These are phyloP conservation scores for Capsicum rhomboideum DNA, from an alignment of 257 asterid genomes.

Conservation along the genomic window DNA sequence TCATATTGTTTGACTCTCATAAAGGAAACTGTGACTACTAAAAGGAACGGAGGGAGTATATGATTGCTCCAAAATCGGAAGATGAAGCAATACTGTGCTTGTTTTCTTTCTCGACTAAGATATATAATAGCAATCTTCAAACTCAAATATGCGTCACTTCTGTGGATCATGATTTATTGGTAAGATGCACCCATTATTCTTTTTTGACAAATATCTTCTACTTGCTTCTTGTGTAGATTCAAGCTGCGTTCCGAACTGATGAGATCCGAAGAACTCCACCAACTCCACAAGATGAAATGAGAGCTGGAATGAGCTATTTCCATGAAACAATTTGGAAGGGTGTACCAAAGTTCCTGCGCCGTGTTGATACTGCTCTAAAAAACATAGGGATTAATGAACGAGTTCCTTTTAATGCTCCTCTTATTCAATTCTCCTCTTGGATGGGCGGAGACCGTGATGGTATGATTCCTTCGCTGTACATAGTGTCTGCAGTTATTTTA, in stretches of 20 bases:
- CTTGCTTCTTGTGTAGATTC: slow-evolving; percentile 16
- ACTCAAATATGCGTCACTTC: background rate
- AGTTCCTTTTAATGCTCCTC: slow-evolving; percentile 46
- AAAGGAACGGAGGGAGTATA: background rate
- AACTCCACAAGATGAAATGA: slow-evolving; percentile 52
- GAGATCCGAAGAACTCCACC: slow-evolving; percentile 50
- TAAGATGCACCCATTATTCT: background rate
- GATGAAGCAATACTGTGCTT: background rate
- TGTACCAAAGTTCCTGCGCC: slow-evolving; percentile 40
- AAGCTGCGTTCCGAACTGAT: slow-evolving; percentile 51
- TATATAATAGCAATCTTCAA: background rate
- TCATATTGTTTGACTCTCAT: too few relatives aligned
- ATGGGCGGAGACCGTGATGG: slow-evolving; percentile 62
- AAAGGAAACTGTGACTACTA: too few relatives aligned
- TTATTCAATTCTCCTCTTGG: slow-evolving; percentile 51
- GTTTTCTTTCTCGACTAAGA: background rate
- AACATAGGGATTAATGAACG: slow-evolving; percentile 44
- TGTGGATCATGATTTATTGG: background rate
- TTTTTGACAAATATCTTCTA: background rate
- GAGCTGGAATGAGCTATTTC: slow-evolving; percentile 54
- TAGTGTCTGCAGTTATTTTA: background rate
- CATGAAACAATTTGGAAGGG: slow-evolving; percentile 54
- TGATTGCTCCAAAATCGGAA: background rate
- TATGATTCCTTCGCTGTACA: background rate
- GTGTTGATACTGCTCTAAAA: slow-evolving; percentile 43